Conservation (phyloP, 768 basidiomycete genomes). For the Tephrocybe sp. region DNA sequence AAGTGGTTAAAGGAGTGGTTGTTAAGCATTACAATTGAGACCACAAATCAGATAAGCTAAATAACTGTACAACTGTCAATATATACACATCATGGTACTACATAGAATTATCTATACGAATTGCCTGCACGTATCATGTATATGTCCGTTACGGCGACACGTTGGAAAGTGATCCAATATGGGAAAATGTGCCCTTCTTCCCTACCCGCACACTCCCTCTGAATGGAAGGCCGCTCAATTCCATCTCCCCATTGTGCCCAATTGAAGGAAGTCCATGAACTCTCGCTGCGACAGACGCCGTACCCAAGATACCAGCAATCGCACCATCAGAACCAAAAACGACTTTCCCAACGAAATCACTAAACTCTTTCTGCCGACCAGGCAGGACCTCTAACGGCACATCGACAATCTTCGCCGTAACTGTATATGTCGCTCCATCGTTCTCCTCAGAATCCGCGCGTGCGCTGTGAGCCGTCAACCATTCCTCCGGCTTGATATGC, state of each 20-base stretch:
- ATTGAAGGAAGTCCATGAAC: constrained; percentile 60
- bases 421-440: constrained; percentile 52
- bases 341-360: constrained; percentile 77
- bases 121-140: too few relatives aligned
- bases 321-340: constrained; percentile 66
- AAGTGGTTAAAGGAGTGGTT: constrained; percentile 50
- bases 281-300: constrained; percentile 55
- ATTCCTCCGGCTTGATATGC: constrained; percentile 67
- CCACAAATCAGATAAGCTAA: background rate
- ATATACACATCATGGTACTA: background rate
- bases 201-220: constrained; percentile 63
- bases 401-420: constrained; percentile 66
- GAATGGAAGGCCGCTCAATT: constrained; percentile 63
- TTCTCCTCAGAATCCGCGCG: constrained; percentile 40
- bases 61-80: background rate
- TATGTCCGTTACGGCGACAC: background rate
- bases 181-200: constrained; percentile 38
- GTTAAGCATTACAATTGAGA: constrained; percentile 55
- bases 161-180: background rate
- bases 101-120: too few relatives aligned
- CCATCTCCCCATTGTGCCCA: constrained; percentile 43
- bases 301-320: constrained; percentile 63
- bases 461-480: constrained; percentile 50
- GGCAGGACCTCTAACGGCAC: constrained; percentile 78
- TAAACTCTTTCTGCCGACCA: constrained; percentile 73